These are phyloP conservation scores for Allomyces javanicus DNA, from an alignment of 192 early-diverging fungal species.

Conservation along the genomic window DNA sequence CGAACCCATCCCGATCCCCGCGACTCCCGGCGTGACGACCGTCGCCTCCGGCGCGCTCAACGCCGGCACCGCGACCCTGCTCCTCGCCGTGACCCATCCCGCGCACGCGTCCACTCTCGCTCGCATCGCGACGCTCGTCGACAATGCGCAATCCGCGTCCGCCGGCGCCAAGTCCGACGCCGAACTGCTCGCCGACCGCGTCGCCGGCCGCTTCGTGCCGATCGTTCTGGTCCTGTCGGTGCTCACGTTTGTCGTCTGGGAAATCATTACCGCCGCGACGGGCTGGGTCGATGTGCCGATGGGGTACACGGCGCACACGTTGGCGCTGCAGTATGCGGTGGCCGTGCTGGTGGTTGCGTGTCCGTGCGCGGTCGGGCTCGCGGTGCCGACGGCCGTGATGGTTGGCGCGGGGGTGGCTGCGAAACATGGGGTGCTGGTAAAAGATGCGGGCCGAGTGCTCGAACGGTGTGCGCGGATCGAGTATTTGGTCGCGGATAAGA, in stretches of 20 bases:
- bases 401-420: slow-evolving; percentile 53
- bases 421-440: slow-evolving; percentile 37
- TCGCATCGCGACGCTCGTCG: slow-evolving; percentile 38
- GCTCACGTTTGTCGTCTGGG: slow-evolving; percentile 35
- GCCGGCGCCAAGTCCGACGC: slow-evolving; percentile 19
- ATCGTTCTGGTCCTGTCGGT: slow-evolving; percentile 33
- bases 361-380: slow-evolving; percentile 48
- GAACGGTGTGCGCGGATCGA: slow-evolving; percentile 38
- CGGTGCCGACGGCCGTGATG: slow-evolving; percentile 53
- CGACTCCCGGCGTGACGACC: slow-evolving; percentile 20
- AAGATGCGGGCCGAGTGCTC: slow-evolving; percentile 53
- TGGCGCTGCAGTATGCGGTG: slow-evolving; percentile 33
- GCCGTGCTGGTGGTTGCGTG: slow-evolving; percentile 51
- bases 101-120: slow-evolving; percentile 41
- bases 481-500: slow-evolving; percentile 68
- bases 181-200: slow-evolving; percentile 37
- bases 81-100: slow-evolving; percentile 41
- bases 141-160: slow-evolving; percentile 15
- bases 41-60: slow-evolving; percentile 44
- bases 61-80: slow-evolving; percentile 31
- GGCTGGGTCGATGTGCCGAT: slow-evolving; percentile 20
- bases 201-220: slow-evolving; percentile 41
- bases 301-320: slow-evolving; percentile 20
- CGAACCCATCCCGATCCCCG: slow-evolving; percentile 47
- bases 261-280: slow-evolving; percentile 13